These are phyloP conservation scores for Auxenochlorella pyrenoidosa DNA, from an alignment of 139 green algal genomes.

Conservation along the genomic window DNA sequence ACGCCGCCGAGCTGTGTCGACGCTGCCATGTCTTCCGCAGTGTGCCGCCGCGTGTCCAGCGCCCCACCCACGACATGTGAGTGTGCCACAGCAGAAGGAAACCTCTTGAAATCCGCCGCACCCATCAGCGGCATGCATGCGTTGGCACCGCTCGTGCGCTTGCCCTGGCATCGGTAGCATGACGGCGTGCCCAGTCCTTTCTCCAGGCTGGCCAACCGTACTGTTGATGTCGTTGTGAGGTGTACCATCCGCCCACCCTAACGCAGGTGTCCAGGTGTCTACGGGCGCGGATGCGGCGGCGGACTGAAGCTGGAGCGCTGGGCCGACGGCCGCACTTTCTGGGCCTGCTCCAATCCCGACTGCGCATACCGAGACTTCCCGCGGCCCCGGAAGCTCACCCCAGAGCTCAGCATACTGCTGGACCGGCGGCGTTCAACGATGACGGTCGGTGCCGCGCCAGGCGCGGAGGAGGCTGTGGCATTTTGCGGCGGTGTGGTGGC, in stretches of 20 bases:
- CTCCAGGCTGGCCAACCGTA: too few relatives aligned
- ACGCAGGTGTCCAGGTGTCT: conserved; percentile 57
- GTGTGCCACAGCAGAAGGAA: neutral
- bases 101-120: neutral
- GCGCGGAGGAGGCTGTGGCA: conserved; percentile 64
- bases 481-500: conserved; percentile 65
- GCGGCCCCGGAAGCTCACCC: conserved; percentile 38
- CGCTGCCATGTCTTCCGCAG: neutral
- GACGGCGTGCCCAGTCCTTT: too few relatives aligned
- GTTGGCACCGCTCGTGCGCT: too few relatives aligned
- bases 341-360: conserved; percentile 26
- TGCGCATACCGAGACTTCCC: conserved; percentile 68
- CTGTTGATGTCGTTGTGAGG: too few relatives aligned
- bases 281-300: conserved; percentile 50
- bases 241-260: neutral
- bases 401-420: conserved; percentile 66
- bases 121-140: neutral
- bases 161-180: too few relatives aligned
- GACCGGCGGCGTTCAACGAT: conserved; percentile 30
- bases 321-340: conserved; percentile 13
- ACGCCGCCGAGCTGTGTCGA: neutral
- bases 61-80: neutral
- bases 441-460: conserved; percentile 53
- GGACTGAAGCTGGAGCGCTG: conserved; percentile 21
- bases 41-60: neutral